phyloP scores from a whole-genome alignment of 164 flowering plant genomes.

The Litsea cubeba region DNA sequence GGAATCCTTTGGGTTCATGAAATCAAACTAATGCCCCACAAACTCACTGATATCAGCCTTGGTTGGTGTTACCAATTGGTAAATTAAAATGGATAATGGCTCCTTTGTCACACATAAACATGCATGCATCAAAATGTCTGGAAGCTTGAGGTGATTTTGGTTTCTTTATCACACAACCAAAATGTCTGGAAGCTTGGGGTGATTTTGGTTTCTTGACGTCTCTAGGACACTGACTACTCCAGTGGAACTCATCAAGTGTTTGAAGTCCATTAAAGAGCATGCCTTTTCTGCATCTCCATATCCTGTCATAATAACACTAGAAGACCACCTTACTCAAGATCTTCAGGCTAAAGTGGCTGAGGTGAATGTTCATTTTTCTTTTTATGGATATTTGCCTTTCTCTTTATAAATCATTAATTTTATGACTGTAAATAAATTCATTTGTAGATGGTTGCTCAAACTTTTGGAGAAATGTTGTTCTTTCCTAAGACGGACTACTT shows the following conservation, averaged over 20 bases:
- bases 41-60: no score
- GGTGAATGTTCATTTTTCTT: constrained; percentile 27
- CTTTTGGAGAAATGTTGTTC: constrained; percentile 64
- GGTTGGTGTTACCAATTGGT: no score
- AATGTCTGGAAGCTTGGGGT: no score
- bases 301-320: constrained; percentile 72
- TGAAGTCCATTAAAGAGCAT: constrained; percentile 61
- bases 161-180: no score
- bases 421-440: neutral
- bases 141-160: no score
- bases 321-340: constrained; percentile 67
- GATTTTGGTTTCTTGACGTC: neutral
- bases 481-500: constrained; percentile 46
- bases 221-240: constrained; percentile 67
- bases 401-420: neutral
- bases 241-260: constrained; percentile 56
- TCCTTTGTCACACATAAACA: no score
- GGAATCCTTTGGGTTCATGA: no score
- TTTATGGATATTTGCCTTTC: neutral
- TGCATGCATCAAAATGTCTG: no score
- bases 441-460: constrained; percentile 57
- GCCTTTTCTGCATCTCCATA: constrained; percentile 57
- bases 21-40: no score
- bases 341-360: constrained; percentile 76
- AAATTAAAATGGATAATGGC: no score